These are phyloP conservation scores for Cordyceps tenuipes DNA, from an alignment of 2,329 filamentous ascomycete genomes.

Conservation along the genomic window DNA sequence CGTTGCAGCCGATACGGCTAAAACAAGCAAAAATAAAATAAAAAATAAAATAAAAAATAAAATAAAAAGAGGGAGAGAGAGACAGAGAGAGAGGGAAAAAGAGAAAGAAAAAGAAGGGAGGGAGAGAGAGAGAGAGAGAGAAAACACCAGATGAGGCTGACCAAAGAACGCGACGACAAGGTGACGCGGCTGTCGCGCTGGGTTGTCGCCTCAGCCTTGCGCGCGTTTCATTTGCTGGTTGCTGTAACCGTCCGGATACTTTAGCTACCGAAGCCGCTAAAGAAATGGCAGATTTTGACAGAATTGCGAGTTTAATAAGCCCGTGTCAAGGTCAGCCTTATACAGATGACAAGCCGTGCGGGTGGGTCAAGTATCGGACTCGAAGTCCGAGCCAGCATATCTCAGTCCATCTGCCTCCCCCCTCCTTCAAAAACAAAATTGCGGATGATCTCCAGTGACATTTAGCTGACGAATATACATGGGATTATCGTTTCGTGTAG, in stretches of 20 bases:
- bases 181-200: slow-evolving; percentile 1
- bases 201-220: not conserved
- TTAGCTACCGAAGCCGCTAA: too few relatives aligned
- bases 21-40: too few relatives aligned
- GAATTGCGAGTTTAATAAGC: not conserved
- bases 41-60: too few relatives aligned
- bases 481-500: too few relatives aligned
- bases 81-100: not conserved
- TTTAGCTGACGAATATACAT: not conserved
- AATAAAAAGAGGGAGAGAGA: too few relatives aligned
- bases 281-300: not conserved
- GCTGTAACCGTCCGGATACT: too few relatives aligned
- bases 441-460: not conserved
- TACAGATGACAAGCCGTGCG: not conserved
- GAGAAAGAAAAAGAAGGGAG: too few relatives aligned
- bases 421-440: not conserved
- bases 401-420: not conserved
- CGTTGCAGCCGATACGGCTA: too few relatives aligned
- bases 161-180: not conserved
- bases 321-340: not conserved
- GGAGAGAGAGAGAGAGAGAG: too few relatives aligned
- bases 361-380: slow-evolving; percentile 1
- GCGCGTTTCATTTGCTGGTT: not conserved
- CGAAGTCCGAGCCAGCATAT: not conserved
- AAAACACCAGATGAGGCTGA: not conserved